phyloP scores from a whole-genome alignment of 352 stramenopile genomes.

The Phytophthora europaea region DNA sequence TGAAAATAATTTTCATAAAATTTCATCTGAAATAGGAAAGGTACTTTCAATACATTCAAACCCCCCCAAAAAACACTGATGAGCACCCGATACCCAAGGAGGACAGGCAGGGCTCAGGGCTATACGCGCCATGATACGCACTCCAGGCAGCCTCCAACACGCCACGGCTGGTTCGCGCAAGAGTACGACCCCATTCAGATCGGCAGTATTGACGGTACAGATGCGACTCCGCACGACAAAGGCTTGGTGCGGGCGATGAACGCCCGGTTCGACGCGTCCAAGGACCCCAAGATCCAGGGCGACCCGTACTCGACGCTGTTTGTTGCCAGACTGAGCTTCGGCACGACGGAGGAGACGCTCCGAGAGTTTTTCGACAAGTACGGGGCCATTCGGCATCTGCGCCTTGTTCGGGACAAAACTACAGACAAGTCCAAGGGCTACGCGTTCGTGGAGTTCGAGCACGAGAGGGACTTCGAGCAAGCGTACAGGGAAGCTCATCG shows the following conservation, averaged over 20 bases:
- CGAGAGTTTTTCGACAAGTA: constrained; percentile 53
- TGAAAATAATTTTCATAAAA: too few relatives aligned
- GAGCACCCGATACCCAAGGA: too few relatives aligned
- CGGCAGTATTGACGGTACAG: constrained; percentile 80
- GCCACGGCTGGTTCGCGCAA: constrained; percentile 65
- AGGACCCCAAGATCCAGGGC: constrained; percentile 70
- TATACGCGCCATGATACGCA: background rate
- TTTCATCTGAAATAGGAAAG: too few relatives aligned
- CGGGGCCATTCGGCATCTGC: constrained; percentile 57
- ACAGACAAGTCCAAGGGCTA: constrained; percentile 80
- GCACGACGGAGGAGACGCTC: constrained; percentile 67
- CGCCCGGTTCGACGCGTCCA: constrained; percentile 59
- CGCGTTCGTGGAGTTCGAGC: constrained; percentile 81
- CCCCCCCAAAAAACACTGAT: too few relatives aligned
- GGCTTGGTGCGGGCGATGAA: constrained; percentile 63
- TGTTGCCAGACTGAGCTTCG: constrained; percentile 67
- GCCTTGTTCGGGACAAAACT: constrained; percentile 73
- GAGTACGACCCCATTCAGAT: constrained; percentile 76
- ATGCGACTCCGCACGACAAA: constrained; percentile 70
- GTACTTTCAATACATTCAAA: too few relatives aligned
- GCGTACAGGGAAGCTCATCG: constrained; percentile 71
- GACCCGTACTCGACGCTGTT: constrained; percentile 80
- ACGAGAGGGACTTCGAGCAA: constrained; percentile 61
- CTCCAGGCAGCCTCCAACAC: background rate
- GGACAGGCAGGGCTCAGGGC: background rate